Evolutionary conservation across 75 land plant species (phyloP), one percentile per base, ranked within the genome.

Genomic region (Pinus taeda): DNA sequence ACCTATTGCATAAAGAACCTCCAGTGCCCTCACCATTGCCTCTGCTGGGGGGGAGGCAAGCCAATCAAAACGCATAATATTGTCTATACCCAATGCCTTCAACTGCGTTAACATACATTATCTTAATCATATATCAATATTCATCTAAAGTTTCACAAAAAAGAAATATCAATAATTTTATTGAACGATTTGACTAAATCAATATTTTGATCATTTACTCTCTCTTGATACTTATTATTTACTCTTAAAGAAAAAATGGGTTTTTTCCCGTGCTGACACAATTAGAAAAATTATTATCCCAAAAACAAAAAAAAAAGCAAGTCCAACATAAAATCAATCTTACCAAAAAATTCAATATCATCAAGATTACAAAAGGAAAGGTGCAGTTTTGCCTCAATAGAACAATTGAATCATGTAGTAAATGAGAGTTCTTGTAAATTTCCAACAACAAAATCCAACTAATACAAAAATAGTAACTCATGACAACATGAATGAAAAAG

Each of bases 21-120:
- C 99, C 64, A 96, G 89, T 74, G 99, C 94, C 79, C 97, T 79
- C 60, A 96, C 79, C 97, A 96, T 90, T 79, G 92, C 78, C 82
- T 96, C 99, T 59, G 97, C 83, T 21, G 99, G 82, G 42, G 99
- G 97, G 60, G 95, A 86, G 63, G 97, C 91, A 33, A 90, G 87
- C 99, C 99, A 96, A 78, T 94, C 92, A 78, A 96, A 96, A 57
- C 94, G 89, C 81, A 96, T 76, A 33, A 96, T 94, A 82, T 94
- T 96, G 78, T 96, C 99, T 59, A 96, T 94, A 3, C 99, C 99
- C 49, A 96, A 79, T 3, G 99, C 97, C 83, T 96, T 94, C 60
- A 96, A 76, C 94, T 95, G 85, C 75, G 71, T 74, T 37, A 42
- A n/a, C 18, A 8, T 69, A 37, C 45, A 37, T 42, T 39, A 20